Base-by-base conservation (phyloP, 129 eudicot genomes). In the Deinandra increscens region DNA sequence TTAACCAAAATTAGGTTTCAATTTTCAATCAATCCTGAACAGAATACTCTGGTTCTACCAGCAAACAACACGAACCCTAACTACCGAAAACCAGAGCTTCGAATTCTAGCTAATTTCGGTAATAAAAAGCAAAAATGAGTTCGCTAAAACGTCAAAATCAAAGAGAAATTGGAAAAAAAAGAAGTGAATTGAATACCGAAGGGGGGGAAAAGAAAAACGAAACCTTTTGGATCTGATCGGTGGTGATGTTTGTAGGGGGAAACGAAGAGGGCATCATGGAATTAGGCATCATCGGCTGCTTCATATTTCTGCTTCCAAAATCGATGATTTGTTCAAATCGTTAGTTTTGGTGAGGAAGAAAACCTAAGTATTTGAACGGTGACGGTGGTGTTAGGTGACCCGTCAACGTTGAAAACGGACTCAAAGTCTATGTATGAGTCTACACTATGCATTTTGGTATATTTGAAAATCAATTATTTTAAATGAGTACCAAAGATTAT, bases 141-240 rank as follows among this genome's bases (percentile, higher is more conserved):
- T 17, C n/a, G n/a, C n/a, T n/a, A n/a, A n/a, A n/a, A n/a, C n/a
- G n/a, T 26, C 31, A 26, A 26, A 26, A 26, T 26, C 18, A 5
- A 46, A 46, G 2, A 36, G 7, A 6, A 36, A 36, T 4, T 36
- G 39, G 39, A 58, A 23, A 1, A 67, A 67, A 1, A 67, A 67
- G 50, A 51, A 31, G 43, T 15, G 5, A 42, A 62, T 36, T 13
- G 59, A 76, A 63, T 22, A 29, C 22, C 33, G 33, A 42, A 55
- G 34, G 60, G 56, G 19, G 50, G 15, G 7, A 36, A 36, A 36
- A 3, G 46, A n/a, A n/a, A 68, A 34, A 10, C 3, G 8, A 53
- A 29, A 91, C 97, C 97, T 91, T 91, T 68, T 91, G 96, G 84
- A 91, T 91, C 96, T 91, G 97, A 66, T 91, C 97, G 48, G 92